A percentile compares a stretch with the other conserved stretches of the same genome.
Conservation (phyloP, 805 yeast genomes). For the Schizosaccharomyces osmophilus region DNA sequence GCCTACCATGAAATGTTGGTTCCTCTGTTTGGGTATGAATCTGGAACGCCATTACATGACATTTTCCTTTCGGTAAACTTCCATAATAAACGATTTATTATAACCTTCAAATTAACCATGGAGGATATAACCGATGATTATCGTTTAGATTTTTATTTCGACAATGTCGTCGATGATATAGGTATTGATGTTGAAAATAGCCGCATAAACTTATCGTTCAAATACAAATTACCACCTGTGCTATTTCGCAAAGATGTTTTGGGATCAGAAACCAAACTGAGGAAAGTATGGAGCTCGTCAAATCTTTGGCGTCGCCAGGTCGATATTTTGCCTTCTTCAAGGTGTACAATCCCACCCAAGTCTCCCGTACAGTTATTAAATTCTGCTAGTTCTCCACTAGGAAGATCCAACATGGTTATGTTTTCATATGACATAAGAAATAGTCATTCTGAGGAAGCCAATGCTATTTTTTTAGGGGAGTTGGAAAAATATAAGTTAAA, state of each 20-base stretch:
- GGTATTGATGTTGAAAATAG: not conserved
- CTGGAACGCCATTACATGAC: not conserved
- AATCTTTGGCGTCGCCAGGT: not conserved
- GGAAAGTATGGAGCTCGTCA: not conserved
- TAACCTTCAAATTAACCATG: not conserved
- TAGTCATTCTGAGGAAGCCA: not conserved
- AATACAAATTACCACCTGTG: not conserved
- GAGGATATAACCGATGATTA: not conserved
- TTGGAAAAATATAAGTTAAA: not conserved
- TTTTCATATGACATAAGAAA: not conserved
- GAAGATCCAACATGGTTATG: not conserved
- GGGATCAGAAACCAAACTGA: not conserved
- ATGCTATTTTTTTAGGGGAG: not conserved
- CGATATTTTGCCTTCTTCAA: not conserved
- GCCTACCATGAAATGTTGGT: not conserved
- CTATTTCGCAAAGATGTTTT: not conserved
- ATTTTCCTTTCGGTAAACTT: not conserved
- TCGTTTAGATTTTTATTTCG: not conserved
- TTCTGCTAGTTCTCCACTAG: not conserved
- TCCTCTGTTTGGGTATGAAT: not conserved
- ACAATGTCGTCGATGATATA: not conserved
- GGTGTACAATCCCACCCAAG: not conserved
- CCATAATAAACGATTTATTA: not conserved
- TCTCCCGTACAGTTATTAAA: not conserved
- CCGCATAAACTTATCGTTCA: not conserved